Conservation (phyloP, 1,284 basidiomycete species). For the Fereydounia khargensis region DNA sequence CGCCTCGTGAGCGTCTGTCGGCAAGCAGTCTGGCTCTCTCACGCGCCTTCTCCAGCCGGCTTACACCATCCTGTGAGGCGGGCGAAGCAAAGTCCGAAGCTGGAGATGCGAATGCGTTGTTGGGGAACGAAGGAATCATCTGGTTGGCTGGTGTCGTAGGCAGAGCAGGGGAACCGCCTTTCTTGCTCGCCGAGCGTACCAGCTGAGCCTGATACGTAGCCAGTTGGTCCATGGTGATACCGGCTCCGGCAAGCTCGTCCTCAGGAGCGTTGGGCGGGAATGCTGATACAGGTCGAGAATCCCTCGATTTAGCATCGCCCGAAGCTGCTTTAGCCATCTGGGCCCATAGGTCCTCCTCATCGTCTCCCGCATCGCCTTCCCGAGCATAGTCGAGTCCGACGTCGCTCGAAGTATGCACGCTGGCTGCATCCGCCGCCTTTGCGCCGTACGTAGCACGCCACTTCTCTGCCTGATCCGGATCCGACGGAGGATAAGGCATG, state of each 20-base stretch:
- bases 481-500: constrained; percentile 17
- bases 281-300: constrained; percentile 12
- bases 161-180: constrained; percentile 5
- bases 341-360: constrained; percentile 44
- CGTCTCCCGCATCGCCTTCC: constrained; percentile 4
- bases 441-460: constrained; percentile 33
- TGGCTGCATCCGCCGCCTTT: constrained; percentile 16
- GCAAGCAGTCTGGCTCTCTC: too few relatives aligned
- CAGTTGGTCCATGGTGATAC: constrained; percentile 40
- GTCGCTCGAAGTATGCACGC: constrained; percentile 13
- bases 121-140: background rate
- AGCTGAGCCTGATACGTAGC: constrained; percentile 37
- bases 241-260: constrained; percentile 21
- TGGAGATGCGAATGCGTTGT: background rate
- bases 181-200: constrained; percentile 20
- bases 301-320: background rate
- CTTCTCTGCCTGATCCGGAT: constrained; percentile 18
- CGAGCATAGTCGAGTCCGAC: constrained; percentile 5
- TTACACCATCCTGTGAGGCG: too few relatives aligned
- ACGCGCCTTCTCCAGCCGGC: too few relatives aligned
- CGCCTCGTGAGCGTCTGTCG: too few relatives aligned
- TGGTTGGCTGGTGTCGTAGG: background rate
- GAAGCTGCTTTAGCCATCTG: constrained; percentile 18
- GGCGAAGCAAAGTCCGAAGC: too few relatives aligned
- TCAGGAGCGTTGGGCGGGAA: constrained; percentile 19